phyloP scores from a whole-genome alignment of 2,329 filamentous ascomycete genomes.

The Zarea fungicola region DNA sequence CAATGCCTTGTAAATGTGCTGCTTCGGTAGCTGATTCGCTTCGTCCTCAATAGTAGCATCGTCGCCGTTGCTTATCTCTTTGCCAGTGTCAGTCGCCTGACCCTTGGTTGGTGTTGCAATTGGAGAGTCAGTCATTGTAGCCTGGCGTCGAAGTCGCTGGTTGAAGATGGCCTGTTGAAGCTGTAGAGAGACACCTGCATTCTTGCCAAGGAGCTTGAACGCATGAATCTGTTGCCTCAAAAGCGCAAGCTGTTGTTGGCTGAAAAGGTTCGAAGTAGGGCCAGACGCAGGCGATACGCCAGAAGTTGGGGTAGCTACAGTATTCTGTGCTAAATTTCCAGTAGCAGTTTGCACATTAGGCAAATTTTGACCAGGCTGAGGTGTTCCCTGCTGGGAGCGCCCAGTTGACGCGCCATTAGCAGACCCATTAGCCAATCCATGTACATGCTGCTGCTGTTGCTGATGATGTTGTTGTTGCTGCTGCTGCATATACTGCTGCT shows the following conservation, averaged over 20 bases:
- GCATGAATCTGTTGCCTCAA: constrained; percentile 84
- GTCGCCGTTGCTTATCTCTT: constrained; percentile 31
- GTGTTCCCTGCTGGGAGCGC: constrained; percentile 34
- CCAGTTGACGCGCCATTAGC: constrained; percentile 45
- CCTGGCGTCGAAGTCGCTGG: constrained; percentile 60
- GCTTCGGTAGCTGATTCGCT: constrained; percentile 30
- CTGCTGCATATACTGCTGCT: constrained; percentile 38
- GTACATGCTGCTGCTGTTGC: constrained; percentile 40
- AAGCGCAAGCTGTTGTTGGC: constrained; percentile 70
- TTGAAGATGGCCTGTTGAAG: constrained; percentile 81
- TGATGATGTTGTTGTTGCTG: constrained; percentile 43
- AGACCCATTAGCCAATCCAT: constrained; percentile 51
- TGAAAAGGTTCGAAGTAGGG: constrained; percentile 55
- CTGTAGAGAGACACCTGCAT: constrained; percentile 69
- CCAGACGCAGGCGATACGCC: constrained; percentile 26
- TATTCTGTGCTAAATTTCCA: constrained; percentile 30
- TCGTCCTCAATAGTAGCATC: constrained; percentile 30
- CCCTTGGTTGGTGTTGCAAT: constrained; percentile 31
- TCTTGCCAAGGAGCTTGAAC: constrained; percentile 86
- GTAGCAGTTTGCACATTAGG: constrained; percentile 33
- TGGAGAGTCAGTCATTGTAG: constrained; percentile 45
- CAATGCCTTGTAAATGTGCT: constrained; percentile 63
- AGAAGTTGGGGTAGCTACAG: constrained; percentile 28
- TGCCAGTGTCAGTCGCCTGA: constrained; percentile 19
- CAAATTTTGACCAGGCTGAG: constrained; percentile 26